Base-by-base conservation (phyloP, 1,284 basidiomycete species). In the Cystobasidium sp. region DNA sequence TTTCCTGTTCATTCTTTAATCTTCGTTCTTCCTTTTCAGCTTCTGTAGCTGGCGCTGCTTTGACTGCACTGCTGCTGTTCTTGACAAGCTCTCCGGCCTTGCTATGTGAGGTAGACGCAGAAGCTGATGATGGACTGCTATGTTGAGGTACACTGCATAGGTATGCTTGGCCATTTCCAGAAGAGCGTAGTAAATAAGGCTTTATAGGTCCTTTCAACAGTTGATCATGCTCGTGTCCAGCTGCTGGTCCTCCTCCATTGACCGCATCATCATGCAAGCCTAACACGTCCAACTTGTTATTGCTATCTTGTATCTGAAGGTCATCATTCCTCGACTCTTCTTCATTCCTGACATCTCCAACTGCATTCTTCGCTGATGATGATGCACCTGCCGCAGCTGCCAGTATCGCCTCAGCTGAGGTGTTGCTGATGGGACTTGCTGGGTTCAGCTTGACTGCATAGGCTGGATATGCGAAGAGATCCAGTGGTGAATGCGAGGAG, bases 401-500 rank as follows among this genome's bases (percentile, higher is more conserved):
- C 0, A 79, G 74, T 12, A 78, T 46, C 0, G 67, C 65, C 18
- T 49, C 12, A 9, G 68, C 58, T 0, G 77, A 76, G 18, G 74
- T 78, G 72, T 80, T 80, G 39, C 77, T 68, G 18, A 79, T 53
- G n/a, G 59, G 24, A 7, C 67, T 59, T 46, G 75, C 53, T 24
- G 51, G 69, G 43, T 37, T 64, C 37, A 79, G 52, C 65, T 66
- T 58, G 59, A 80, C 74, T 12, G 41, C 3, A 75, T 68, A 80
- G 2, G 72, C 73, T 1, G 79, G 78, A 58, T 74, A 75, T 31
- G 76, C 71, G 41, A 78, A 75, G 43, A 78, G 71, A 68, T 80
- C 79, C 24, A 75, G 67, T 0, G 79, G 79, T 43, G 77, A 78
- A 67, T 75, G 76, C 1, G 78, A 73, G 4, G 79, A 80, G 8